Conservation (phyloP, 306 rosid species). For the Fragaria ananassa region DNA sequence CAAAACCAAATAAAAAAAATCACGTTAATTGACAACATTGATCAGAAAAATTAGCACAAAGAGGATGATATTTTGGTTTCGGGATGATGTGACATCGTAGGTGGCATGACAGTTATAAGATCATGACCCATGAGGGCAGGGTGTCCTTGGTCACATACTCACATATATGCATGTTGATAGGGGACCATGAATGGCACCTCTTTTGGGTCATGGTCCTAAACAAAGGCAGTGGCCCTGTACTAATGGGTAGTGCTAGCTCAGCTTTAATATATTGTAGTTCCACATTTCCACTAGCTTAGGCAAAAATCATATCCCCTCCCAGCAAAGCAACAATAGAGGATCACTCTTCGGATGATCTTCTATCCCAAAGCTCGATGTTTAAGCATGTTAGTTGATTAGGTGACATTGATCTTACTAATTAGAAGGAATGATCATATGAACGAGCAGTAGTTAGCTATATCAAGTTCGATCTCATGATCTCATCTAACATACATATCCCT, state of each 20-base stretch:
- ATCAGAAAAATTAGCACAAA: background rate
- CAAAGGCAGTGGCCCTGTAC: constrained; percentile 4
- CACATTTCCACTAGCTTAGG: background rate
- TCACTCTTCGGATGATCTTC: background rate
- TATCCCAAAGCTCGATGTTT: background rate
- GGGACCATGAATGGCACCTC: constrained; percentile 57
- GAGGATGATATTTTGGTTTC: background rate
- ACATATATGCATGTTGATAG: constrained; percentile 28
- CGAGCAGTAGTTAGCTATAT: background rate
- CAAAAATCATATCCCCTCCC: background rate
- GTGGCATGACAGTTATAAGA: constrained; percentile 53
- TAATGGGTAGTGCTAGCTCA: background rate
- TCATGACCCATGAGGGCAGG: constrained; percentile 21
- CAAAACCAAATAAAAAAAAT: constrained; percentile 2
- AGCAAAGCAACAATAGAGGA: background rate
- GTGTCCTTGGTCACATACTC: constrained; percentile 18
- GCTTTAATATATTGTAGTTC: constrained; percentile 4
- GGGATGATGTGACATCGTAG: constrained; percentile 54
- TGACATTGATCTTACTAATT: background rate
- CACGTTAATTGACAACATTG: background rate
- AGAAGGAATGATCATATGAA: background rate
- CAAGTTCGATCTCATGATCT: background rate
- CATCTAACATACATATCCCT: background rate
- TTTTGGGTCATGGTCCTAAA: constrained; percentile 32
- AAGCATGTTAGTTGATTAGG: background rate